These are phyloP conservation scores for Apium graveolens DNA, from an alignment of 129 eudicot species.

Conservation along the genomic window DNA sequence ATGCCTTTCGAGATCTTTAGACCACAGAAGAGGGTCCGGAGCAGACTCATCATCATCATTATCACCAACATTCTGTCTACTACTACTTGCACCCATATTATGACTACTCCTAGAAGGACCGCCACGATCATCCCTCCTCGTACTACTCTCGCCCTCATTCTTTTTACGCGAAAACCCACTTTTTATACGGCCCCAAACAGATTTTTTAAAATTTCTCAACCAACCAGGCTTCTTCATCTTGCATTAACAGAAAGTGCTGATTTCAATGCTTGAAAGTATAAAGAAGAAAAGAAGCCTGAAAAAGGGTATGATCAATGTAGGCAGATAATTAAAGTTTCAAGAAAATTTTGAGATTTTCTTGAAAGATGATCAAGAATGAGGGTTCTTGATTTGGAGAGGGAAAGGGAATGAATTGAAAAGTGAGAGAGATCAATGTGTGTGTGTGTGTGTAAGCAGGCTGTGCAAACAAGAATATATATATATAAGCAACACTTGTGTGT, in stretches of 20 bases:
- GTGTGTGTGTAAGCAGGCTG: no score
- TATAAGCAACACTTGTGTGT: no score
- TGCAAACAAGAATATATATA: no score
- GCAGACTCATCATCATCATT: background rate
- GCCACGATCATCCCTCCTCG: background rate
- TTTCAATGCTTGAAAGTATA: background rate
- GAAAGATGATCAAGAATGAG: background rate
- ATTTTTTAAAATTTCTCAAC: constrained; percentile 33
- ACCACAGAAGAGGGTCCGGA: constrained; percentile 28
- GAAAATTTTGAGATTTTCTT: background rate
- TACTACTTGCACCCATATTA: constrained; percentile 8
- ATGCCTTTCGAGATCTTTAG: constrained; percentile 29
- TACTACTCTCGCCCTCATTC: constrained; percentile 11
- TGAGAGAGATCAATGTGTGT: no score
- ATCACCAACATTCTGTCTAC: constrained; percentile 14
- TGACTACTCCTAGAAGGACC: background rate
- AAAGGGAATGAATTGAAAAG: no score
- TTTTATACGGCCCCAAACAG: constrained; percentile 33
- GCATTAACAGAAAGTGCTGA: constrained; percentile 37
- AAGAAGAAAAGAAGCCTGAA: background rate
- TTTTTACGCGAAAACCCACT: constrained; percentile 11
- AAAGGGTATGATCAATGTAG: background rate
- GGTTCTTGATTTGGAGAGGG: no score
- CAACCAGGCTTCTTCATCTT: constrained; percentile 61
- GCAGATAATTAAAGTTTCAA: background rate